Conservation (phyloP, 1,284 basidiomycete genomes). For the Heterobasidion annosum region DNA sequence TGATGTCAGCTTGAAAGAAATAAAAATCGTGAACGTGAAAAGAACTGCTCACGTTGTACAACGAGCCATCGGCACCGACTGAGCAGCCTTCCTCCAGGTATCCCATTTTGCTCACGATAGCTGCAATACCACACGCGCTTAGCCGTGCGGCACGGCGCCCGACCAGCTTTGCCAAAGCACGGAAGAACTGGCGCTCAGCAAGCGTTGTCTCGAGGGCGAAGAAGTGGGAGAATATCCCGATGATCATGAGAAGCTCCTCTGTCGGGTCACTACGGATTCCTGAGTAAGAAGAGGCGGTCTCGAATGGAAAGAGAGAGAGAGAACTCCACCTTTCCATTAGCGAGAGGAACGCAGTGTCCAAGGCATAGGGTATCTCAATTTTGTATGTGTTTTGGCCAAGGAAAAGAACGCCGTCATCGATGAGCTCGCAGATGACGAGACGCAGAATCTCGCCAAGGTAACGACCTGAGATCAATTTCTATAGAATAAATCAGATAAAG, state of each 20-base stretch:
- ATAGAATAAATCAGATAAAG: neutral
- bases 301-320: neutral
- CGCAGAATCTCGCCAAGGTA: conserved; percentile 97
- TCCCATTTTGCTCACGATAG: conserved; percentile 88
- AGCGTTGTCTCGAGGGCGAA: conserved; percentile 90
- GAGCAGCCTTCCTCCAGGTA: conserved; percentile 84
- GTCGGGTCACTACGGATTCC: conserved; percentile 70
- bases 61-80: conserved; percentile 86
- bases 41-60: conserved; percentile 77
- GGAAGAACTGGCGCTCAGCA: conserved; percentile 93
- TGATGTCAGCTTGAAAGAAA: neutral
- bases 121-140: conserved; percentile 89
- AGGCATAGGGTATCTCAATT: conserved; percentile 84
- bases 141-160: conserved; percentile 85
- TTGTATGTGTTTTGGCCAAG: conserved; percentile 98
- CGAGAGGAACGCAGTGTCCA: conserved; percentile 96
- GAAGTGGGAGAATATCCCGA: conserved; percentile 95
- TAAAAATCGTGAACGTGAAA: neutral
- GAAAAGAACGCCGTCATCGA: conserved; percentile 96
- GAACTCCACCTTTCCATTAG: conserved; percentile 79
- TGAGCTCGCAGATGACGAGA: conserved; percentile 89
- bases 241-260: conserved; percentile 94
- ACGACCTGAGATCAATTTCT: conserved; percentile 98
- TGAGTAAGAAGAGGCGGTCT: neutral
- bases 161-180: conserved; percentile 82